phyloP scores from a whole-genome alignment of 1,284 basidiomycete species.

The Trichosporon sp. region DNA sequence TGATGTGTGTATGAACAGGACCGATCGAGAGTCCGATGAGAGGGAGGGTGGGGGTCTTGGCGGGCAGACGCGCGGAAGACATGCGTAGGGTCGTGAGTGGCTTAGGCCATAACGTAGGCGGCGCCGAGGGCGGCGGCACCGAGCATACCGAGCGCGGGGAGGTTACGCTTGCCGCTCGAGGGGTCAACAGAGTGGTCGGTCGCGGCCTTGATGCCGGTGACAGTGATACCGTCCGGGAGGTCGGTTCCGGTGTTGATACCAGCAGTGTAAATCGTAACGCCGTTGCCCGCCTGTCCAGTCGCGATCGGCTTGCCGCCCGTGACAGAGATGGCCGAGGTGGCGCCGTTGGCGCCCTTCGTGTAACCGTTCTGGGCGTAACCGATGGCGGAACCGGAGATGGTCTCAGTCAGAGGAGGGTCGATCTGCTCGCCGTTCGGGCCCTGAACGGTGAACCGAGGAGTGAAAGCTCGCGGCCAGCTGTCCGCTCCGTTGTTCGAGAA shows the following conservation, averaged over 20 bases:
- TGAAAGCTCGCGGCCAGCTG: constrained; percentile 46
- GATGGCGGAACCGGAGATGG: constrained; percentile 47
- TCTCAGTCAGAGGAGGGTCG: constrained; percentile 44
- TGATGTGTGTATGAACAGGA: constrained; percentile 8
- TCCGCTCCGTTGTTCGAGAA: constrained; percentile 45
- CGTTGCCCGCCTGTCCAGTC: constrained; percentile 25
- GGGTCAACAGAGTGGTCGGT: constrained; percentile 44
- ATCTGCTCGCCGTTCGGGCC: constrained; percentile 47
- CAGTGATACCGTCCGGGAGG: constrained; percentile 24
- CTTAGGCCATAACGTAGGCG: constrained; percentile 8
- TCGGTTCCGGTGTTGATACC: constrained; percentile 25
- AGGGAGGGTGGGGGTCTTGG: neutral
- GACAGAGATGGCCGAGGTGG: neutral
- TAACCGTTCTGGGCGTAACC: constrained; percentile 16
- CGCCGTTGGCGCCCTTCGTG: neutral
- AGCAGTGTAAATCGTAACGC: constrained; percentile 30
- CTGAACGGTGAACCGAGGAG: constrained; percentile 57
- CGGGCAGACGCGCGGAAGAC: neutral
- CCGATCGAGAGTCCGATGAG: neutral
- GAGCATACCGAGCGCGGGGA: neutral
- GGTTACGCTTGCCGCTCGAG: neutral
- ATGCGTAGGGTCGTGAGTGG: neutral
- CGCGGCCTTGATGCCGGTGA: constrained; percentile 27
- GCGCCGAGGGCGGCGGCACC: neutral
- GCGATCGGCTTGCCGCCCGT: constrained; percentile 2